Base-by-base conservation (phyloP, 352 stramenopile species). In the Globisporangium iwayamae region DNA sequence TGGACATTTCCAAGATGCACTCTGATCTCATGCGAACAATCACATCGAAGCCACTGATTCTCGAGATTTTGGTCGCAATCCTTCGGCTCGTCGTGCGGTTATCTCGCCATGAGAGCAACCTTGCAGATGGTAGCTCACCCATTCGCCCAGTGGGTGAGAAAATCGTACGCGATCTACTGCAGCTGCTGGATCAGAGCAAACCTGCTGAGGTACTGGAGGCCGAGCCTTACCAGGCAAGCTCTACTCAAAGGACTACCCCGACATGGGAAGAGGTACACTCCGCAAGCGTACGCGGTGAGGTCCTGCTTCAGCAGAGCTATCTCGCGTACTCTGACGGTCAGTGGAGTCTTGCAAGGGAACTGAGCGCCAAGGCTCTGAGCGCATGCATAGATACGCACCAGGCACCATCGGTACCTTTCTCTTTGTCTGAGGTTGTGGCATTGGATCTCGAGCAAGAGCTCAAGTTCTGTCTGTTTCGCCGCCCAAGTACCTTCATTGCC, bases 361-460 rank as follows among this genome's bases (percentile, higher is more conserved):
- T 70, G 22, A 73, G 67, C 14, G 48, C 60, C 41, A 62, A 70
- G 28, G 74, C 72, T 0, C 66, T 80, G 36, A 34, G 45, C 14
- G 59, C 58, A 11, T 47, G 38, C 22, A 72, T 67, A 18, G 38
- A 51, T 20, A 43, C 16, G 6, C 11, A 16, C 28, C 32, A 38
- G 32, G 10, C 16, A 52, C 5, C 6, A 16, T 11, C 39, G 4
- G 18, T 9, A 39, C 11, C 48, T 20, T 58, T 43, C 20, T 28
- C 36, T 41, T 18, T 11, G 13, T 18, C 30, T 45, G 8, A 0
- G n/a, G 28, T 50, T 54, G 41, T 63, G 14, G 30, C 56, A 14
- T 50, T 67, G 2, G 53, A 72, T 22, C 51, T 90, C 18, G 75
- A 83, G 22, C 69, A 82, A 25, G 63, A 83, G 34, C 58, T 82